Evolutionary conservation across 192 early-diverging fungal genomes (phyloP).

Genomic region (Coemansia interrupta): DNA sequence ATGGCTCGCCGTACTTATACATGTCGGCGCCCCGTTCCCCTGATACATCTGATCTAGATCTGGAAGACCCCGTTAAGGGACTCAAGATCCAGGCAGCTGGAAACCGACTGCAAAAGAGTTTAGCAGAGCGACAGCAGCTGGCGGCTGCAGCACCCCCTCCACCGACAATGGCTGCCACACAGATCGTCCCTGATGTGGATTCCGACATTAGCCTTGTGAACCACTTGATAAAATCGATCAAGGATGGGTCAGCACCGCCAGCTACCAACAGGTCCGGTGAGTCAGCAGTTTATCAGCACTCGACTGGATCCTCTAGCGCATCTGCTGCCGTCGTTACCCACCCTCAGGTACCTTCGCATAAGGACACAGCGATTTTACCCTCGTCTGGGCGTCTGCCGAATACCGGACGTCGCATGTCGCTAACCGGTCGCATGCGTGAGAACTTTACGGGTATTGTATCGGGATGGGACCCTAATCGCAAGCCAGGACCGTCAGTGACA

Average conservation of each 20-base stretch:
- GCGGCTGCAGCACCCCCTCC: background rate
- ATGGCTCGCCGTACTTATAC: conserved; percentile 47
- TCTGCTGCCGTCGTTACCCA: background rate
- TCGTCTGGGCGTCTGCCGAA: conserved; percentile 14
- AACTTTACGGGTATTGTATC: conserved; percentile 40
- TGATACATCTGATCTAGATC: conserved; percentile 40
- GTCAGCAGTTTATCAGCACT: background rate
- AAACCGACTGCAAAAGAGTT: background rate
- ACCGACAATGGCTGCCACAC: background rate
- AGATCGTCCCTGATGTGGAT: background rate
- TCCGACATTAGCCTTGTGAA: conserved; percentile 28
- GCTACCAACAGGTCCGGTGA: background rate
- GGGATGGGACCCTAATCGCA: conserved; percentile 30
- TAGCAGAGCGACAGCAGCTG: background rate
- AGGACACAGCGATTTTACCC: background rate
- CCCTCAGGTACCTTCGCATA: background rate
- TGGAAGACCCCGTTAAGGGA: conserved; percentile 13
- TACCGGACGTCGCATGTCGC: conserved; percentile 20
- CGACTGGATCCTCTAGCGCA: background rate
- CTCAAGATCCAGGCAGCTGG: background rate
- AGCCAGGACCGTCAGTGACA: conserved; percentile 16
- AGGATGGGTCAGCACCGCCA: conserved; percentile 23
- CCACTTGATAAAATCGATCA: conserved; percentile 41
- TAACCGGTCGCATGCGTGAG: conserved; percentile 52
- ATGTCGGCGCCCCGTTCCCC: conserved; percentile 54